Base-by-base conservation (phyloP, 2,329 filamentous ascomycete genomes). In the Paecilomyces formosus region DNA sequence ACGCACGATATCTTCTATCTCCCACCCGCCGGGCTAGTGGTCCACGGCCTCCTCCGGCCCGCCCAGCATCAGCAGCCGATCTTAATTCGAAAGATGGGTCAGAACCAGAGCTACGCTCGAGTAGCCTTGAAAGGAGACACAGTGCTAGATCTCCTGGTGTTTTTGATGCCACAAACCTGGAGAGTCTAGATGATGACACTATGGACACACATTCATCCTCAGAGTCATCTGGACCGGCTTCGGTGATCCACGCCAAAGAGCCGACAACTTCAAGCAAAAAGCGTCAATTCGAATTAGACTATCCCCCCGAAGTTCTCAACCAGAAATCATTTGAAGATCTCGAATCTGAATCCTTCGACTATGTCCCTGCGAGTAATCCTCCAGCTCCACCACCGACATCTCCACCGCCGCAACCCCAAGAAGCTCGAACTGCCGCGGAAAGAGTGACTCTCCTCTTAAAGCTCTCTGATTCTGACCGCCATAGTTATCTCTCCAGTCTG, bases 401-500 rank as follows among this genome's bases (percentile, higher is more conserved):
- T 54, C 53, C 66, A 61, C 9, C 64, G 61, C 53, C 63, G 31
- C 57, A 62, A 13, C 54, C 63, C 18, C 54, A 64, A 18, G 26
- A 45, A 24, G 58, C 68, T 11, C 58, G 31, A 30, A 52, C 55
- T 18, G 55, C 77, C 9, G 59, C 70, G 22, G 72, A 75, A 50
- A 75, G 72, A 45, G 67, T 78, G 8, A 66, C 68, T 11, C 66
- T 74, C 24, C 67, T 78, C 22, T 64, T 76, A 28, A 67, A 62
- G 3, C 67, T 76, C 13, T 66, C 71, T 22, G 69, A 70, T 0
- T 55, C 70, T 26, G 72, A 78, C 3, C 81, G 84, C 60, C 68
- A 69, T 3, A 63, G 70, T 0, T 84, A 85, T 68, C 80, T 87
- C 61, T 70, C 74, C 1, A 77, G 76, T 9, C 73, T 87, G 49